Conservation (phyloP, 331 rosid genomes). For the Telfairia occidentalis region DNA sequence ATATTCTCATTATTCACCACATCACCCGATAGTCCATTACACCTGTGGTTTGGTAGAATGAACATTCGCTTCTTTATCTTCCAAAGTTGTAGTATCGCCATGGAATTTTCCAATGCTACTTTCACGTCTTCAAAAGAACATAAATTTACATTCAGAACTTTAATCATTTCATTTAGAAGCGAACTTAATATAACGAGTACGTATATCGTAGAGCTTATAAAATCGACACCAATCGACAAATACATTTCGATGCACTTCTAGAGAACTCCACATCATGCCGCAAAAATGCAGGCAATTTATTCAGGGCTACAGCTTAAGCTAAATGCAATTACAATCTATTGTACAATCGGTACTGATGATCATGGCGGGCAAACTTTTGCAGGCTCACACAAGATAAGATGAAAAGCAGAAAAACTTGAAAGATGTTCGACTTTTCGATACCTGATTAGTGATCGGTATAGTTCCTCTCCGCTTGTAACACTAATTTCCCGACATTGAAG, state of each 20-base stretch:
- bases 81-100: background rate
- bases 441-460: background rate
- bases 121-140: background rate
- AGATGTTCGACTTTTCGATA: background rate
- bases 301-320: background rate
- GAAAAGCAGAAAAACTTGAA: background rate
- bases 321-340: background rate
- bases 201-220: background rate
- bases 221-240: background rate
- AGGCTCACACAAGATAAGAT: background rate
- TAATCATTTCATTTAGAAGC: background rate
- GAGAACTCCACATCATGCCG: background rate
- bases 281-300: background rate
- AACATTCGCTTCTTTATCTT: background rate
- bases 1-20: no score
- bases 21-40: no score
- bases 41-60: no score
- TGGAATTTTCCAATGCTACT: background rate
- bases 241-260: background rate
- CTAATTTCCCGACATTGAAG: conserved; percentile 16
- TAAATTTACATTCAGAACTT: background rate
- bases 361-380: background rate
- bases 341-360: background rate
- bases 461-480: background rate
- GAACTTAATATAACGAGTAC: background rate